Evolutionary conservation across 2,329 filamentous ascomycete genomes (phyloP).

Genomic region (Fusarium secorum): DNA sequence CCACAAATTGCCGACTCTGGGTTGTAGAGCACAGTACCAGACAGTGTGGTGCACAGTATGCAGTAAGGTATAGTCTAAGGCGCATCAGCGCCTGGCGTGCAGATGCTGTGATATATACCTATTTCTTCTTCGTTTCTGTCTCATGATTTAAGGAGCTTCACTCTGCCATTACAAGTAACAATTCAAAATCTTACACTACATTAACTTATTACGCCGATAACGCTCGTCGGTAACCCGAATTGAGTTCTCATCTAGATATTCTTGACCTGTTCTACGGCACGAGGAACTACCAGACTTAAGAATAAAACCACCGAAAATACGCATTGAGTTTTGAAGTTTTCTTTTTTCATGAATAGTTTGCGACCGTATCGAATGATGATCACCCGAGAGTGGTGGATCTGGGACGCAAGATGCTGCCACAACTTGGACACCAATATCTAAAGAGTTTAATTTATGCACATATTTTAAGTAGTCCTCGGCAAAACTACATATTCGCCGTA

Average conservation of each 20-base stretch:
- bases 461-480: neutral
- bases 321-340: neutral
- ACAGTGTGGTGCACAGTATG: constrained; percentile 33
- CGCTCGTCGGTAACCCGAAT: neutral
- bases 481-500: neutral
- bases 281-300: neutral
- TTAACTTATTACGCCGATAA: neutral
- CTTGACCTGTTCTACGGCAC: neutral
- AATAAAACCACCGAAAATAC: neutral
- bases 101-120: neutral
- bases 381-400: neutral
- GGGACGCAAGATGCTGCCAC: neutral
- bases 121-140: neutral
- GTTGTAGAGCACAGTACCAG: constrained; percentile 32
- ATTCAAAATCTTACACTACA: neutral
- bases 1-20: constrained; percentile 38
- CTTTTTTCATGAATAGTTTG: no score
- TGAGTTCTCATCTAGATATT: neutral
- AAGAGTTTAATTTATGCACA: neutral
- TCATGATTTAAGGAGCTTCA: neutral
- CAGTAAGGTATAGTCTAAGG: neutral
- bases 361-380: neutral
- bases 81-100: neutral
- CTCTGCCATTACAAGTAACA: neutral
- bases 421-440: neutral